These are phyloP conservation scores for Salix exigua DNA, from an alignment of 345 rosid species.

Conservation along the genomic window DNA sequence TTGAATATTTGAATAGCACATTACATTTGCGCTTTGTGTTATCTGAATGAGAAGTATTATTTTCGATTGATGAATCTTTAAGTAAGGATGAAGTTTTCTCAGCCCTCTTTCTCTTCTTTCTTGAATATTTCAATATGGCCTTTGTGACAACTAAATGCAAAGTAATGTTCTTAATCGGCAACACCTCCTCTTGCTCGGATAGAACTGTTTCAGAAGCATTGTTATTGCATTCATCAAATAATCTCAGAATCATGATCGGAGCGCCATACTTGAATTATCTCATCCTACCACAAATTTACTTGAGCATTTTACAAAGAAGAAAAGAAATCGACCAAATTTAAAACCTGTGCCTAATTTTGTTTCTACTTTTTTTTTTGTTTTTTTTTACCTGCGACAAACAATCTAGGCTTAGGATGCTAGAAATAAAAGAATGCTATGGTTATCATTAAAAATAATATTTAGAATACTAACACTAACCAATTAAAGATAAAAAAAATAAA, in stretches of 20 bases:
- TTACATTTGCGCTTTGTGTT: neutral
- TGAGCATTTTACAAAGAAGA: neutral
- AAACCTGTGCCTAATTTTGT: neutral
- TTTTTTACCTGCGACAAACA: too few relatives aligned
- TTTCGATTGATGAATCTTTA: neutral
- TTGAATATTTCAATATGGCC: neutral
- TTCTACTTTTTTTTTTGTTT: too few relatives aligned
- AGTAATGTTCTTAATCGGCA: neutral
- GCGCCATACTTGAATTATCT: neutral
- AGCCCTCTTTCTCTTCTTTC: neutral
- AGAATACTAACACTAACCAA: neutral
- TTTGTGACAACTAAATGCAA: neutral
- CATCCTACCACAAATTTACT: neutral
- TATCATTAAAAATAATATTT: too few relatives aligned
- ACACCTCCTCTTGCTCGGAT: neutral
- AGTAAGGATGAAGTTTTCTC: neutral
- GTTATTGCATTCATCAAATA: neutral
- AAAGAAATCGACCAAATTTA: neutral
- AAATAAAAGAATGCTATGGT: too few relatives aligned
- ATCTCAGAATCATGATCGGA: neutral
- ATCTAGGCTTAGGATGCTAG: too few relatives aligned
- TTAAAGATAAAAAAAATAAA: too few relatives aligned
- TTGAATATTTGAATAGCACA: slow-evolving; percentile 1
- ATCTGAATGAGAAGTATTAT: neutral
- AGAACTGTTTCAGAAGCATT: neutral